Evolutionary conservation across 768 basidiomycete genomes (phyloP).

Genomic region (Agrocybe pediades): DNA sequence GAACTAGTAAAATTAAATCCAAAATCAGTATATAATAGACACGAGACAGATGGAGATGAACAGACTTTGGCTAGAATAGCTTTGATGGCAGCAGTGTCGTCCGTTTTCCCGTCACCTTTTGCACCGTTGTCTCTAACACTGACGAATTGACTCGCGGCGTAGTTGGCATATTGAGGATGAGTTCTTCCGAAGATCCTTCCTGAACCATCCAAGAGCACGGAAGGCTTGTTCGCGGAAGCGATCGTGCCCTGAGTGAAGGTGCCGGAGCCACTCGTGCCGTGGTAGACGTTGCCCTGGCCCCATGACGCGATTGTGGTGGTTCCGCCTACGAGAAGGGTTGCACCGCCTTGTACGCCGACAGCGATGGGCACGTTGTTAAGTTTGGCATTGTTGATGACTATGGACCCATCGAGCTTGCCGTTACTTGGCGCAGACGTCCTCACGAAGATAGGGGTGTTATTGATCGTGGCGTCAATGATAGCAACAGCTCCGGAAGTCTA

Average conservation of each 20-base stretch:
- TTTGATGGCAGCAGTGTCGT: slow-evolving; percentile 73
- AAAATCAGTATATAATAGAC: neutral
- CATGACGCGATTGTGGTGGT: slow-evolving; percentile 59
- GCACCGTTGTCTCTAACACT: slow-evolving; percentile 75
- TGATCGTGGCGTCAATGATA: slow-evolving; percentile 64
- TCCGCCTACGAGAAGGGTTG: slow-evolving; percentile 45
- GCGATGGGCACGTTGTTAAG: slow-evolving; percentile 63
- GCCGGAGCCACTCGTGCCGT: slow-evolving; percentile 44
- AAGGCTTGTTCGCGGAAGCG: slow-evolving; percentile 51
- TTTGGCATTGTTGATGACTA: slow-evolving; percentile 66
- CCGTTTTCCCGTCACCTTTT: slow-evolving; percentile 71
- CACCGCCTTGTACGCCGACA: slow-evolving; percentile 56
- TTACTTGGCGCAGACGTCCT: slow-evolving; percentile 50
- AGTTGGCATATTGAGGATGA: slow-evolving; percentile 70
- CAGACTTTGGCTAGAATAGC: slow-evolving; percentile 58
- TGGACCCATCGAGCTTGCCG: slow-evolving; percentile 53
- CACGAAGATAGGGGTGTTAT: slow-evolving; percentile 65
- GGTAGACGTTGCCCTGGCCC: slow-evolving; percentile 78
- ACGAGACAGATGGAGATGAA: neutral
- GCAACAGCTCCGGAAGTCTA: slow-evolving; percentile 59
- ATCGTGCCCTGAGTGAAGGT: slow-evolving; percentile 56
- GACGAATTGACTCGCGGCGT: slow-evolving; percentile 65
- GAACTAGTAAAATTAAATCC: slow-evolving; percentile 41
- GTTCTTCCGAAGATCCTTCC: slow-evolving; percentile 64
- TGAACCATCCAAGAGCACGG: slow-evolving; percentile 51